Percentiles rank a stretch among this genome's conserved stretches.
Evolutionary conservation across 768 basidiomycete species (phyloP).

Genomic region (Boletus bicolor): DNA sequence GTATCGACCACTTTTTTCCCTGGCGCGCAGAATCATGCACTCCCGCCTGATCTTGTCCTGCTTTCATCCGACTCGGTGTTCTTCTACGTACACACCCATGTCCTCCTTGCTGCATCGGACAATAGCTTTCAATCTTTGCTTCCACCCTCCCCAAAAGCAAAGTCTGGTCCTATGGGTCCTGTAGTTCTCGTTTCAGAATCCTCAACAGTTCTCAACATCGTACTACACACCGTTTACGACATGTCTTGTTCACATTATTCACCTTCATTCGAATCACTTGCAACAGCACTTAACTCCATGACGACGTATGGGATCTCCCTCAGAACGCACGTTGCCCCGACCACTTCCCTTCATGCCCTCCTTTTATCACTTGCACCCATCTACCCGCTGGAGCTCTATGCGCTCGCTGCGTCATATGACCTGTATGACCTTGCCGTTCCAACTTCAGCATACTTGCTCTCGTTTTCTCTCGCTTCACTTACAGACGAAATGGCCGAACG

Average conservation of each 20-base stretch:
- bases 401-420: conserved; percentile 63
- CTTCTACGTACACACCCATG: conserved; percentile 72
- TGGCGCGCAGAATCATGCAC: conserved; percentile 52
- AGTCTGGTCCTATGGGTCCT: conserved; percentile 43
- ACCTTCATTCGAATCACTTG: conserved; percentile 59
- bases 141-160: conserved; percentile 38
- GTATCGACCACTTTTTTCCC: conserved; percentile 84
- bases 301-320: conserved; percentile 58
- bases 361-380: conserved; percentile 67
- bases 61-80: conserved; percentile 76
- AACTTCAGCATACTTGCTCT: conserved; percentile 71
- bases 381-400: conserved; percentile 68
- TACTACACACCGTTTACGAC: conserved; percentile 71
- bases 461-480: conserved; percentile 62
- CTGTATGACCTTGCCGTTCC: conserved; percentile 72
- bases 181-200: conserved; percentile 60
- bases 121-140: conserved; percentile 65
- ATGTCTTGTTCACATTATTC: conserved; percentile 73
- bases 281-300: conserved; percentile 54
- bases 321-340: conserved; percentile 44
- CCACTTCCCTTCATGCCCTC: conserved; percentile 53
- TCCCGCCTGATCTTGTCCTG: conserved; percentile 62
- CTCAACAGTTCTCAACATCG: conserved; percentile 63
- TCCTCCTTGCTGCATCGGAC: conserved; percentile 55
- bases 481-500: conserved; percentile 66